Percentiles rank a stretch among this genome's conserved stretches.
Conservation (phyloP, 2,329 filamentous ascomycete genomes). For the Colletotrichum sp. region DNA sequence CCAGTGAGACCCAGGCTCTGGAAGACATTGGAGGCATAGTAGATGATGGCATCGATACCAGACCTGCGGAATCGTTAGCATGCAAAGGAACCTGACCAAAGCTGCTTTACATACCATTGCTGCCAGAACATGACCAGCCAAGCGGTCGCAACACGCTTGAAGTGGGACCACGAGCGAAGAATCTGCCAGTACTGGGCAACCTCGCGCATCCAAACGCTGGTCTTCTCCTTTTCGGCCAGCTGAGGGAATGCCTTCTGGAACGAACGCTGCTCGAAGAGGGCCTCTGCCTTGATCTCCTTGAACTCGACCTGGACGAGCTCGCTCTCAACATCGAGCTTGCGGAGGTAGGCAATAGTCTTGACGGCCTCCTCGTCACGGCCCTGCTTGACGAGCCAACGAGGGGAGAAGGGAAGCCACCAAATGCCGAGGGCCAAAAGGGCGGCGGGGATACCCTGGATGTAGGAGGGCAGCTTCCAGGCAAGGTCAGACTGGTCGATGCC, state of each 20-base stretch:
- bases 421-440: constrained; percentile 37
- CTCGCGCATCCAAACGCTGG: constrained; percentile 47
- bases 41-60: constrained; percentile 49
- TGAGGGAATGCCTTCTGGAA: constrained; percentile 50
- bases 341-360: constrained; percentile 61
- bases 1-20: constrained; percentile 65
- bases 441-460: constrained; percentile 48
- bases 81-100: rapidly evolving
- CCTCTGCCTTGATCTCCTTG: constrained; percentile 48
- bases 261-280: constrained; percentile 44
- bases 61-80: constrained; percentile 15
- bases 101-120: constrained; percentile 36
- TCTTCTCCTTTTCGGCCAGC: constrained; percentile 40
- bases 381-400: constrained; percentile 41
- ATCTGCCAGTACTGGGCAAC: constrained; percentile 55
- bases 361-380: constrained; percentile 37
- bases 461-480: constrained; percentile 48
- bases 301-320: constrained; percentile 59
- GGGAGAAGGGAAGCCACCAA: constrained; percentile 42
- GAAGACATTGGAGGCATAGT: constrained; percentile 61
- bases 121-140: constrained; percentile 54
- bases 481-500: constrained; percentile 46
- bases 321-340: constrained; percentile 62
- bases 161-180: constrained; percentile 52
- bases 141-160: constrained; percentile 49